phyloP scores from a whole-genome alignment of 805 yeast species.

The Candida vartiovaarae region DNA sequence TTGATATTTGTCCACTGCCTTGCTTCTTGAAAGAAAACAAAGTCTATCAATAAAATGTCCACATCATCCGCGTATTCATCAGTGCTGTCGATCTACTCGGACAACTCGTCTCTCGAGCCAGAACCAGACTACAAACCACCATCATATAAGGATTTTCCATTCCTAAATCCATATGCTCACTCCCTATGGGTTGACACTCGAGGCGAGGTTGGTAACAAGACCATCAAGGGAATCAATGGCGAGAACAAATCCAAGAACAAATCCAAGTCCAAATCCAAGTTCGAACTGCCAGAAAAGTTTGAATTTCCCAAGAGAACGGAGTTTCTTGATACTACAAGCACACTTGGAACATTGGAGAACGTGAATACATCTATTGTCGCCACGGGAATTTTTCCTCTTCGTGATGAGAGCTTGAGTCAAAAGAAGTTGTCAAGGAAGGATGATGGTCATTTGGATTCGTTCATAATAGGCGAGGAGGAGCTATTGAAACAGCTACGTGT shows the following conservation, averaged over 20 bases:
- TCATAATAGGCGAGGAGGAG: not conserved
- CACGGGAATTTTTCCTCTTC: too few relatives aligned
- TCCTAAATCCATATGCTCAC: constrained; percentile 34
- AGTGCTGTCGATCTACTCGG: constrained; percentile 2
- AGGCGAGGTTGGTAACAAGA: constrained; percentile 27
- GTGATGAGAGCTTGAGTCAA: too few relatives aligned
- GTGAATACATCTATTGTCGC: too few relatives aligned
- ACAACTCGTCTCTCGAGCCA: not conserved
- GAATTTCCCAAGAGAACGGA: not conserved
- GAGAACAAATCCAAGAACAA: not conserved
- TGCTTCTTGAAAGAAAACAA: not conserved
- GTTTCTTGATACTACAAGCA: not conserved
- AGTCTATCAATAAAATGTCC: not conserved
- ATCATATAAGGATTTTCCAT: not conserved
- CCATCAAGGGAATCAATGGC: constrained; percentile 24
- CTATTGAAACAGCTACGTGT: not conserved
- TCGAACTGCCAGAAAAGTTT: not conserved
- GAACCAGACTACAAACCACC: not conserved
- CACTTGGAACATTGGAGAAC: not conserved
- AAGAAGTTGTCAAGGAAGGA: not conserved
- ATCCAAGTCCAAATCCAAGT: not conserved
- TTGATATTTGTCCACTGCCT: too few relatives aligned
- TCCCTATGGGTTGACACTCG: constrained; percentile 36
- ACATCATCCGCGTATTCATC: constrained; percentile 7
- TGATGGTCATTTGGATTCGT: not conserved